phyloP scores from a whole-genome alignment of 2,329 filamentous ascomycete species.

The Claviceps pusilla region DNA sequence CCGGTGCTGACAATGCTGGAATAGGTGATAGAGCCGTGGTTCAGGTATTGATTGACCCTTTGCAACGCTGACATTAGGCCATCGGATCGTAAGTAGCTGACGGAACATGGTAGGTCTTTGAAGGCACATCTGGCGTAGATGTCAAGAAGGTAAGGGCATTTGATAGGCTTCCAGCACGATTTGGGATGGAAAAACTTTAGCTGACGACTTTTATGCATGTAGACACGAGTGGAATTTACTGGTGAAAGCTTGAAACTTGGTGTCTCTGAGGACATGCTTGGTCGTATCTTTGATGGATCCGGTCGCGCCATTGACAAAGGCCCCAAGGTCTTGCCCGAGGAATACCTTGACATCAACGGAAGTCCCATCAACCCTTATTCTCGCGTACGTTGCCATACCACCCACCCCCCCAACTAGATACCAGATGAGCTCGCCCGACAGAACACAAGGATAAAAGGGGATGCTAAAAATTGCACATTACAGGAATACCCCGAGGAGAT shows the following conservation, averaged over 20 bases:
- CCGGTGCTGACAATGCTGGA: conserved; percentile 2
- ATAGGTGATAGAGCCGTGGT: conserved; percentile 85
- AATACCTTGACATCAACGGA: conserved; percentile 98
- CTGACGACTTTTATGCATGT: conserved; percentile 13
- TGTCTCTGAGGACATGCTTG: conserved; percentile 98
- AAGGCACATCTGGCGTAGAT: conserved; percentile 92
- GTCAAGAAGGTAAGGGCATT: conserved; percentile 73
- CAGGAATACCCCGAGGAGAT: conserved; percentile 98
- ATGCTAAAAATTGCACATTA: conserved; percentile 9
- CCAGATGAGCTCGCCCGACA: neutral
- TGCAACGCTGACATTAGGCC: conserved; percentile 2
- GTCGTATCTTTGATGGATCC: conserved; percentile 96
- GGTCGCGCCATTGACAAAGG: conserved; percentile 98
- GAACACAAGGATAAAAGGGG: neutral
- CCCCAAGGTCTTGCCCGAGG: conserved; percentile 92
- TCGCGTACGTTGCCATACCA: conserved; percentile 40
- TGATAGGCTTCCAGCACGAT: neutral
- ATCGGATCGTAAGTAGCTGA: conserved; percentile 10
- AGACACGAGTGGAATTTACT: conserved; percentile 96
- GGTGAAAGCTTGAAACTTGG: conserved; percentile 95
- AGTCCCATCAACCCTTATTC: conserved; percentile 97
- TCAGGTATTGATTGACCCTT: conserved; percentile 45
- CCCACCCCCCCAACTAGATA: no score
- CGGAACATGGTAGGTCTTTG: conserved; percentile 58
- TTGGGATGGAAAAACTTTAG: neutral